Conservation (phyloP, 1,284 basidiomycete species). For the Coniophora puteana region DNA sequence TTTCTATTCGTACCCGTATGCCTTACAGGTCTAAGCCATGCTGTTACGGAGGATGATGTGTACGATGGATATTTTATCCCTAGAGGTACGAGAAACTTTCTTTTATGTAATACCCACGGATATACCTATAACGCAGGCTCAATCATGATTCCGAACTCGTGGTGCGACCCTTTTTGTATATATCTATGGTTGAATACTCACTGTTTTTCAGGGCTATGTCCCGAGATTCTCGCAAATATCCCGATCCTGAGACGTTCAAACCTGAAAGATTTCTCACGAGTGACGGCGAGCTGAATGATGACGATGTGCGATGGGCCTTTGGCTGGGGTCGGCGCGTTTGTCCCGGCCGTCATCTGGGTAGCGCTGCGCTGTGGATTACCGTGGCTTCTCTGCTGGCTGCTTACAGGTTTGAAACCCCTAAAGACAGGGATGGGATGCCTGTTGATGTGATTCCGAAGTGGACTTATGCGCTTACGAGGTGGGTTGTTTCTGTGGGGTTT, state of each 20-base stretch:
- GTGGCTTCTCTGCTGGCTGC: conserved; percentile 25
- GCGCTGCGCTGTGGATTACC: conserved; percentile 29
- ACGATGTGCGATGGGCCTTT: conserved; percentile 20
- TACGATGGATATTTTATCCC: conserved; percentile 25
- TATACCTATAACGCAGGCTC: conserved; percentile 22
- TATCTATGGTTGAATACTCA: not conserved
- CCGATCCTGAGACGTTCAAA: conserved; percentile 21
- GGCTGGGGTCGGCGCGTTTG: conserved; percentile 30
- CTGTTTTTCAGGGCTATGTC: conserved; percentile 25
- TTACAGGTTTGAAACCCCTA: conserved; percentile 26
- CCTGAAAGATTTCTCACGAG: conserved; percentile 26
- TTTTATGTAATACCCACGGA: not conserved
- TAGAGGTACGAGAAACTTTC: conserved; percentile 17
- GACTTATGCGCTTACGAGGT: conserved; percentile 25
- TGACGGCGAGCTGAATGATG: conserved; percentile 23
- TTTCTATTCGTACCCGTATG: conserved; percentile 3
- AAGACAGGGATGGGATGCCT: conserved; percentile 25
- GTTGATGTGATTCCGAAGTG: conserved; percentile 23
- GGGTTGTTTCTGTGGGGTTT: no score
- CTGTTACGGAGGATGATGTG: conserved; percentile 20
- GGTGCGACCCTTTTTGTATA: conserved; percentile 14
- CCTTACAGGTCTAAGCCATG: conserved; percentile 28
- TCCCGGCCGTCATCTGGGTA: conserved; percentile 25
- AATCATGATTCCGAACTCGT: conserved; percentile 25
- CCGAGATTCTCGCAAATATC: conserved; percentile 20